Base-by-base conservation (phyloP, 495 filamentous ascomycete species). In the Parachaetomium inaequale region DNA sequence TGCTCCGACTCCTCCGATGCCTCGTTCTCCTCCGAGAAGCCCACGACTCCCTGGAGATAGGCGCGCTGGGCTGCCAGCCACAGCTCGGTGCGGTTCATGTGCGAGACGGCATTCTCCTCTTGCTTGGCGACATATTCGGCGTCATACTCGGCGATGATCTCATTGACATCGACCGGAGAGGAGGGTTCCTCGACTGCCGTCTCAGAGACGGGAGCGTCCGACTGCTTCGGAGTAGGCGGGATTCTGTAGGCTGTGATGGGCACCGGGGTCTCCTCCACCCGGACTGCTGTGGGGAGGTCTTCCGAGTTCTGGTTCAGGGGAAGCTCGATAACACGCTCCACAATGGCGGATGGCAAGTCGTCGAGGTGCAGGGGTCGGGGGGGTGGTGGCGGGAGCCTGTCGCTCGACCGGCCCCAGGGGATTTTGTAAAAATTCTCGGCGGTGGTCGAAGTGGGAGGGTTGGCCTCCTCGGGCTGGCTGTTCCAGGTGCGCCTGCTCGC, bases 341-440 rank as follows among this genome's bases (percentile, higher is more conserved):
- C 78, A 36, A 90, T 79, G 10, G 69, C 72, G 3, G 78, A 76
- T 3, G 72, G 69, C 15, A 59, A 45, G 32, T 68, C 63, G 14
- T 70, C 65, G 23, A 72, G 64, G 45, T 76, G 73, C 8, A 72
- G 68, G 26, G 69, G 74, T 42, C 70, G 72, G 4, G 74, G 67
- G 2, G 76, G 72, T 1, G 72, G 70, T 11, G 71, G 66, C 10
- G 77, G 63, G 12, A 71, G 29, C 11, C 50, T 65, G 23, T 69
- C 67, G 28, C 47, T 62, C 7, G 56, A 26, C n/a, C 63, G 60
- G 56, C 68, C 78, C 87, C 91, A 96, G 14, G 92, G 92, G 25
- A 83, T 76, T 58, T 85, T 85, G 78, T 96, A 96, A 62, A 96
- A 96, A 12, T 85, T 82, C 65, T 93, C 88, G 14, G 91, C 91